Percentiles rank a stretch among this genome's conserved stretches.
These are phyloP conservation scores for Phialophora verrucosa DNA, from an alignment of 2,329 filamentous ascomycete species.

Conservation along the genomic window DNA sequence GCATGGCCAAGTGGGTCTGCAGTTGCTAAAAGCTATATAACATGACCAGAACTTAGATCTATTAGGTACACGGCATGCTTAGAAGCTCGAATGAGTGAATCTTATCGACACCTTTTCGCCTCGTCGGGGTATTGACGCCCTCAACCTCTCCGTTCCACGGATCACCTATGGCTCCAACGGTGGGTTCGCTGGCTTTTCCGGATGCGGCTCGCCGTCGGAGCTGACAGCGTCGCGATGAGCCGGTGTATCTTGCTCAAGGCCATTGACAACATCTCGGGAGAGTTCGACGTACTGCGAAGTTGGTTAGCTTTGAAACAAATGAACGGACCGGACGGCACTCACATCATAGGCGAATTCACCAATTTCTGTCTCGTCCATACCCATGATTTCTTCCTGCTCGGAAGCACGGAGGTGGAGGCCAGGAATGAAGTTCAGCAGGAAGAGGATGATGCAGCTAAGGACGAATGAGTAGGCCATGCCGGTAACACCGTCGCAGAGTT, in stretches of 20 bases:
- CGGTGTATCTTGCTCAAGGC: conserved; percentile 40
- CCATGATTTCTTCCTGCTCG: conserved; percentile 61
- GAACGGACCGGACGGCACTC: conserved; percentile 43
- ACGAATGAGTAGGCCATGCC: conserved; percentile 63
- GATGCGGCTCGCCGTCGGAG: conserved; percentile 24
- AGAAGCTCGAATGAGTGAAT: not conserved
- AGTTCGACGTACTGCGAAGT: conserved; percentile 77
- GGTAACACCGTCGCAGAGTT: conserved; percentile 63
- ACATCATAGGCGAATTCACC: conserved; percentile 73
- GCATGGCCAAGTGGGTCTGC: not conserved
- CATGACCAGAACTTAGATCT: conserved; percentile 1
- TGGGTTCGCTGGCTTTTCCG: conserved; percentile 15
- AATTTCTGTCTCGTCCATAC: conserved; percentile 77
- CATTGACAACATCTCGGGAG: conserved; percentile 68
- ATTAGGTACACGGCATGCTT: conserved; percentile 10
- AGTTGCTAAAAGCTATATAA: not conserved
- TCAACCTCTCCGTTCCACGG: not conserved
- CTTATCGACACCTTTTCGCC: not conserved
- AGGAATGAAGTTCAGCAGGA: conserved; percentile 64
- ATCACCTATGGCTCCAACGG: conserved; percentile 1
- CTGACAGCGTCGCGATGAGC: conserved; percentile 15
- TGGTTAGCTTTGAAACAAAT: conserved; percentile 14
- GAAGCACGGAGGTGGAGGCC: conserved; percentile 61
- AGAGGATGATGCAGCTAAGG: conserved; percentile 59
- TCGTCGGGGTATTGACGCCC: not conserved